Evolutionary conservation across 1,139 yeast genomes (phyloP), one percentile per base, ranked within the genome.

Genomic region (Lodderomyces margitis): DNA sequence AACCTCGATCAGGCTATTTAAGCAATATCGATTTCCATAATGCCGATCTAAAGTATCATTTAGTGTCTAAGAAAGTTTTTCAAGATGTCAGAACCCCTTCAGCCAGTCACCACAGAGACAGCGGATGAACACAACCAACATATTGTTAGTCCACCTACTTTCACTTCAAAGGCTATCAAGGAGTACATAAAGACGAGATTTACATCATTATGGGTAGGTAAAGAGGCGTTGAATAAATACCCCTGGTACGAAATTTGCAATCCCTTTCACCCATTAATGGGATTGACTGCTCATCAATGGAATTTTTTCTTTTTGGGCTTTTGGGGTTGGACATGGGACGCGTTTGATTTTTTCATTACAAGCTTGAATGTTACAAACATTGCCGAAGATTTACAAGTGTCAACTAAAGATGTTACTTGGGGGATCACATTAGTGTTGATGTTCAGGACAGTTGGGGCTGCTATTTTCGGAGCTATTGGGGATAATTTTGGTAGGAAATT

Each of bases 41-140:
- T n/a, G n/a, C n/a, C n/a, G n/a, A n/a, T n/a, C n/a, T n/a, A n/a
- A n/a, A n/a, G n/a, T n/a, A n/a, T n/a, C n/a, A n/a, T n/a, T n/a
- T n/a, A n/a, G n/a, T n/a, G n/a, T n/a, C n/a, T n/a, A n/a, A n/a
- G n/a, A n/a, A n/a, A n/a, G n/a, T n/a, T n/a, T n/a, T n/a, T n/a
- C n/a, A n/a, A n/a, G 10, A 21, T n/a, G 19, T 15, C 19, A 34
- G 11, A 34, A 21, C 9, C n/a, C n/a, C 5, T 21, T 27, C 25
- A 17, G 21, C 24, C n/a, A 19, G 10, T 27, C 16, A 14, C 3
- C 17, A 35, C 42, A 11, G 25, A 24, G 21, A 21, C 32, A 92
- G 95, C 5, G 92, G 92, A 14, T 94, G 87, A 45, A 32, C 71
- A 66, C 46, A 65, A 66, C 46, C 52, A 53, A 36, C 67, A 66